Evolutionary conservation across 345 rosid genomes (phyloP), one percentile per base, ranked within the genome.

Genomic region (Eucalyptus erythrocorys): DNA sequence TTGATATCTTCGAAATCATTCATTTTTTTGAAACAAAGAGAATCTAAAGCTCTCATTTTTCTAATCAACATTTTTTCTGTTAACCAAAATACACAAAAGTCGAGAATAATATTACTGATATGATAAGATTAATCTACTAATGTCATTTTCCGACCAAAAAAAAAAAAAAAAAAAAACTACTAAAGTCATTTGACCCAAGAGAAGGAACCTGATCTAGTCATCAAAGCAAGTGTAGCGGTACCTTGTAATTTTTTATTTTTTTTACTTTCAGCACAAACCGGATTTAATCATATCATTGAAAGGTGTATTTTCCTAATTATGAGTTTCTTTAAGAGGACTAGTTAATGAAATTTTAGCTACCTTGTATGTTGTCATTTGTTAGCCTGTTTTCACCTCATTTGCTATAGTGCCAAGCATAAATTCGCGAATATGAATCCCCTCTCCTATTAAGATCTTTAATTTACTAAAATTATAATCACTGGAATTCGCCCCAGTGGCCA

Each of bases 1-100:
- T 51, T 51, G 10, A 51, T 51, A 51, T 51, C 4, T 51, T 51
- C 0, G 22, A 51, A 51, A 51, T 51, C 1, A 51, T 51, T 51
- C 1, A 51, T 51, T 51, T 21, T 19, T 0, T 51, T 0, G 1
- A 51, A 51, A 51, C 2, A 51, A 51, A 51, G 10, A 1, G 2
- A 21, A 51, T 5, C 57, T 3, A 51, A 0, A 51, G 1, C 34
- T 61, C 34, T 61, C 34, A 61, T 30, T 61, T 61, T 61, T 30
- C 68, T 61, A 61, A 30, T 61, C 15, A 0, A 13, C 68, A 30
- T 61, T 61, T 13, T 13, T 61, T 61, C 15, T 27, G 34, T 30
- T 61, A 61, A 61, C 17, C 7, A 13, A 6, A 27, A 13, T 61
- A 13, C 68, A 61, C 68, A 61, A 61, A 27, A 61, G 68, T 61